Conservation (phyloP, 2,329 filamentous ascomycete species). For the Hymenoscyphus linearis region DNA sequence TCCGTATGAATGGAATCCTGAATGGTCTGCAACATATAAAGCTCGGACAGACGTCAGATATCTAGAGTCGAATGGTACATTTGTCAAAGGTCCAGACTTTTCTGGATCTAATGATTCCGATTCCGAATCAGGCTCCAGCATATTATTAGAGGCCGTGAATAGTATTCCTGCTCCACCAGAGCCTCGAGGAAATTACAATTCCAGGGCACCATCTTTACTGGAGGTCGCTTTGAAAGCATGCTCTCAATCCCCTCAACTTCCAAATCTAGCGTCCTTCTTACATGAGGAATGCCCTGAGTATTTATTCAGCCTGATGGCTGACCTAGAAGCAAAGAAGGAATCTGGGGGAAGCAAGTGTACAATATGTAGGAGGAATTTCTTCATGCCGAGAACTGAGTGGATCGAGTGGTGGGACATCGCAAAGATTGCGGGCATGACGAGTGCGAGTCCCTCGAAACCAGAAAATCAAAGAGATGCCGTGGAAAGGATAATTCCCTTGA, state of each 20-base stretch:
- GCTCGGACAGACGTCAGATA: conserved; percentile 28
- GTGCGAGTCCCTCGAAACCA: conserved; percentile 21
- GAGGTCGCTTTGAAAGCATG: conserved; percentile 29
- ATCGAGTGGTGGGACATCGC: conserved; percentile 54
- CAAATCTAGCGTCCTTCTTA: conserved; percentile 20
- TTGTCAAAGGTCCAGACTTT: conserved; percentile 28
- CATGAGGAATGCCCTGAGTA: conserved; percentile 21
- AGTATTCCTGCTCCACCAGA: conserved; percentile 19
- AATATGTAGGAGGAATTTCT: conserved; percentile 43
- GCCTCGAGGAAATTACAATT: conserved; percentile 15
- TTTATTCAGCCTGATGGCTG: conserved; percentile 19
- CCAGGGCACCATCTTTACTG: conserved; percentile 28
- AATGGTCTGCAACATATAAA: conserved; percentile 27
- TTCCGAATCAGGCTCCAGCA: neutral
- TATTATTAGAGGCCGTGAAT: conserved; percentile 17
- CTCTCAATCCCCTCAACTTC: conserved; percentile 20
- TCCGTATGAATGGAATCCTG: conserved; percentile 14
- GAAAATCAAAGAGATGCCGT: conserved; percentile 29
- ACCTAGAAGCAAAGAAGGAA: conserved; percentile 38
- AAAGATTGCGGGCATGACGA: conserved; percentile 15
- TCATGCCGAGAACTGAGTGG: conserved; percentile 53
- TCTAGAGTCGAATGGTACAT: conserved; percentile 24
- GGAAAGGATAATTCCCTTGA: conserved; percentile 32
- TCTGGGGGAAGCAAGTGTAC: conserved; percentile 48
- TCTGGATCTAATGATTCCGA: conserved; percentile 5